Evolutionary conservation across 768 basidiomycete genomes (phyloP), one percentile per base, ranked within the genome.

Genomic region (Phanerochaete carnosa): DNA sequence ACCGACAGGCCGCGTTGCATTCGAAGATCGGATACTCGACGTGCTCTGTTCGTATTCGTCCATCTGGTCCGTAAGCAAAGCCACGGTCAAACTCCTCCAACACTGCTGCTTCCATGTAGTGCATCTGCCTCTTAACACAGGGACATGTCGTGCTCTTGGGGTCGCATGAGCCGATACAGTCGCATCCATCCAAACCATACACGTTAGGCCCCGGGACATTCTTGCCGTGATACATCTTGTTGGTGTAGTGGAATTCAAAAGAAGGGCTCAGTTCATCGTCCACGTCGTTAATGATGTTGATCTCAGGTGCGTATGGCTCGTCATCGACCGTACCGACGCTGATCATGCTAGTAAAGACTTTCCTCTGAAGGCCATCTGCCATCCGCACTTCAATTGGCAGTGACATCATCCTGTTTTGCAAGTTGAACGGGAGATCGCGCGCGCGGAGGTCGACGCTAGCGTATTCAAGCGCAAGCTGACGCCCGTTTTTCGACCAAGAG

Each of bases 181-280:
- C 81, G 65, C 94, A 97, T 2, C 92, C 84, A 28, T 79, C 67
- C 47, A 94, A 72, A 26, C 76, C 76, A 33, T 75, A 72, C 22
- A 82, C 67, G 63, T 90, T 85, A 0, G 92, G 88, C 12, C 79
- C 80, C 0, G 87, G 85, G 2, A 95, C 88, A 4, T 77, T 84
- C 13, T 85, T 79, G 1, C 82, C 84, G 61, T 87, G 85, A 80
- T 90, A 89, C 78, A 94, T 85, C 55, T 83, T 74, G 70, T 96
- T 95, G 12, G 90, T 86, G 70, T 96, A 96, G 62, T 87, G 78
- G 66, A 95, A 97, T 66, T 96, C 94, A 84, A 90, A 93, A 26
- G 82, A 83, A 0, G 94, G 94, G 23, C 87, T 83, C 11, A 83
- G 77, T 62, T 89, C 88, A 9, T 78, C 69, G 62, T 92, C 91